phyloP scores from a whole-genome alignment of 192 early-diverging fungal genomes.

The Mortierella hygrophila region DNA sequence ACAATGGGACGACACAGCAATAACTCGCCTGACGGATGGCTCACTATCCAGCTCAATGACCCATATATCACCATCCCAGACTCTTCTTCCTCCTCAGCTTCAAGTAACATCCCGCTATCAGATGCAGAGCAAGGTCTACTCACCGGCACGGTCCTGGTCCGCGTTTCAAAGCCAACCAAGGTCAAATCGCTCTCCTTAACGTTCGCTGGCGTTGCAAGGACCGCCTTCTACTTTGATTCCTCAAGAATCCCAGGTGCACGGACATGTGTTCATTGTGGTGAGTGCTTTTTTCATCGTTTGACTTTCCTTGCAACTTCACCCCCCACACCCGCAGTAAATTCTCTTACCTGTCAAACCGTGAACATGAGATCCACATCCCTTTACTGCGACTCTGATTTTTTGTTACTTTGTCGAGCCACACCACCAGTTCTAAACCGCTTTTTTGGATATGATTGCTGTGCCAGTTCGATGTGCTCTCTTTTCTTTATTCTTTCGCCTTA shows the following conservation, averaged over 20 bases:
- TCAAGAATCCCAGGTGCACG: constrained; percentile 31
- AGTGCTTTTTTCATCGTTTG: neutral
- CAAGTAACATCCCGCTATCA: neutral
- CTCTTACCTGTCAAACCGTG: neutral
- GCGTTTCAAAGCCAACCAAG: constrained; percentile 45
- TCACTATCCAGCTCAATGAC: constrained; percentile 23
- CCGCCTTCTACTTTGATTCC: constrained; percentile 31
- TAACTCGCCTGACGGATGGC: constrained; percentile 18
- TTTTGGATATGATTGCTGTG: neutral
- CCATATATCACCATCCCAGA: constrained; percentile 27
- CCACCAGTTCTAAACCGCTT: neutral
- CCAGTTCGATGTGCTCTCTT: neutral
- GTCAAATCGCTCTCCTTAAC: constrained; percentile 30
- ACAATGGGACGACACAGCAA: constrained; percentile 11
- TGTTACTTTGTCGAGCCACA: neutral
- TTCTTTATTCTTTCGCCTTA: neutral
- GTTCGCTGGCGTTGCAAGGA: constrained; percentile 31
- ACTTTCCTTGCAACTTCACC: neutral
- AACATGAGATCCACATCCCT: neutral
- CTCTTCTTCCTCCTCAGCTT: constrained; percentile 2
- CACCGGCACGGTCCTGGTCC: constrained; percentile 28
- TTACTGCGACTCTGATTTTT: neutral
- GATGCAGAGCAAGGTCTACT: constrained; percentile 12
- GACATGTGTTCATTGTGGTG: constrained; percentile 16
- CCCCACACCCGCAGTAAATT: neutral